These are phyloP conservation scores for Eimeria tenella DNA, from an alignment of 169 alveolate species.

Conservation along the genomic window DNA sequence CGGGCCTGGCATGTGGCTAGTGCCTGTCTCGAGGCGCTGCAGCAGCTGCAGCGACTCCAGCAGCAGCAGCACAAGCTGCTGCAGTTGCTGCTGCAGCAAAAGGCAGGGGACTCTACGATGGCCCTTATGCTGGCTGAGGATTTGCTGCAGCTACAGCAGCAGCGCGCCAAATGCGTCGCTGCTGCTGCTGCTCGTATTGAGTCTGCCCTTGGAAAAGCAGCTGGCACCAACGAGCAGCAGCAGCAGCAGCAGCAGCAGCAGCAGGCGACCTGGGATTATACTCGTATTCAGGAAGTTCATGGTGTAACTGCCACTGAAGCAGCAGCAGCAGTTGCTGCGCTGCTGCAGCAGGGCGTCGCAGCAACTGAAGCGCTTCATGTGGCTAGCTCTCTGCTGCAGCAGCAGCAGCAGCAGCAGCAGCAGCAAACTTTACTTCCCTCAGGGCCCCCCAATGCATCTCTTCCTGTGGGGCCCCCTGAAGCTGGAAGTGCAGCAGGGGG, in stretches of 20 bases:
- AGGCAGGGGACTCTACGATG: not conserved
- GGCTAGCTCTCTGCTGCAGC: not conserved
- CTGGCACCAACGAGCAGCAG: not conserved
- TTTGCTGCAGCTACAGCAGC: slow-evolving; percentile 39
- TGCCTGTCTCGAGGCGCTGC: slow-evolving; percentile 13
- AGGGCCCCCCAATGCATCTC: not conserved
- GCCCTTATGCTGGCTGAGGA: slow-evolving; percentile 32
- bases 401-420: slow-evolving; percentile 17
- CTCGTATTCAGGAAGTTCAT: not conserved
- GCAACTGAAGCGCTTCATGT: not conserved
- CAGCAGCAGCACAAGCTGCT: slow-evolving; percentile 34
- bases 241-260: slow-evolving; percentile 20
- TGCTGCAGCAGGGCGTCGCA: slow-evolving; percentile 38
- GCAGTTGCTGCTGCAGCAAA: slow-evolving; percentile 33
- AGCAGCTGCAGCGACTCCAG: slow-evolving; percentile 38
- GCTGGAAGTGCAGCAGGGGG: not conserved
- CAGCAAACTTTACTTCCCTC: not conserved
- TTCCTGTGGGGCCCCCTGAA: not conserved
- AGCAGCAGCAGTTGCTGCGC: slow-evolving; percentile 34
- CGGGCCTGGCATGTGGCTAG: slow-evolving; percentile 17
- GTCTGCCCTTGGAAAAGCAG: not conserved
- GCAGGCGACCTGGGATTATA: not conserved
- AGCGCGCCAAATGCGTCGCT: not conserved
- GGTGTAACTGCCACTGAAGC: slow-evolving; percentile 17
- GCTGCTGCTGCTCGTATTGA: not conserved